Conservation (phyloP, 257 asterid genomes). For the Haberlea rhodopensis region DNA sequence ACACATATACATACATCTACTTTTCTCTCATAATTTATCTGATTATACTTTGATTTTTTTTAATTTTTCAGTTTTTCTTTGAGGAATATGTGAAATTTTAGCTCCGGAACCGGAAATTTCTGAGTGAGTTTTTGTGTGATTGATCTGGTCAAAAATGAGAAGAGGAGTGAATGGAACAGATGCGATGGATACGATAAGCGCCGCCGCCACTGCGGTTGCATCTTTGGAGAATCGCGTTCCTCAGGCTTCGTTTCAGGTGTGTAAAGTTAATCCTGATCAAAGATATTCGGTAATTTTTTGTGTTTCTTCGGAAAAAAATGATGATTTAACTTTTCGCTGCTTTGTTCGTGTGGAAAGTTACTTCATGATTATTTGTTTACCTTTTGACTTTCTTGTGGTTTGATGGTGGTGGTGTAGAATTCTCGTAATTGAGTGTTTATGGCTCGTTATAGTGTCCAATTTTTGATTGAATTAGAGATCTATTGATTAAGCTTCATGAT, state of each 20-base stretch:
- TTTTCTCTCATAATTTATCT: conserved; percentile 20
- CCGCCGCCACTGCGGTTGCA: conserved; percentile 93
- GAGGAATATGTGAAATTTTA: conserved; percentile 19
- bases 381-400: background rate
- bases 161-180: conserved; percentile 47
- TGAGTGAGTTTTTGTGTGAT: conserved; percentile 25
- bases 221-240: conserved; percentile 58
- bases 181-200: conserved; percentile 75
- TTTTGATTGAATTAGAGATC: conserved; percentile 30
- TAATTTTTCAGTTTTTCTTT: conserved; percentile 8
- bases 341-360: conserved; percentile 8
- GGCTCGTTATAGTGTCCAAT: background rate
- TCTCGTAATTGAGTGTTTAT: conserved; percentile 2
- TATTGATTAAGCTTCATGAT: conserved; percentile 23
- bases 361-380: conserved; percentile 9
- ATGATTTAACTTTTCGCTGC: conserved; percentile 18
- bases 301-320: conserved; percentile 9
- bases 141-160: conserved; percentile 41
- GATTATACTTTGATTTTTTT: background rate
- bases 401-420: conserved; percentile 12
- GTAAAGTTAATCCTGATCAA: background rate
- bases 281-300: conserved; percentile 1
- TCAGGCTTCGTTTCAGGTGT: conserved; percentile 60
- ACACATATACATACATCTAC: conserved; percentile 28
- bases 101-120: background rate